A percentile compares a stretch with the other conserved stretches of the same genome.
Evolutionary conservation across 495 filamentous ascomycete genomes (phyloP).

Genomic region (Trichoderma orchidacearum): DNA sequence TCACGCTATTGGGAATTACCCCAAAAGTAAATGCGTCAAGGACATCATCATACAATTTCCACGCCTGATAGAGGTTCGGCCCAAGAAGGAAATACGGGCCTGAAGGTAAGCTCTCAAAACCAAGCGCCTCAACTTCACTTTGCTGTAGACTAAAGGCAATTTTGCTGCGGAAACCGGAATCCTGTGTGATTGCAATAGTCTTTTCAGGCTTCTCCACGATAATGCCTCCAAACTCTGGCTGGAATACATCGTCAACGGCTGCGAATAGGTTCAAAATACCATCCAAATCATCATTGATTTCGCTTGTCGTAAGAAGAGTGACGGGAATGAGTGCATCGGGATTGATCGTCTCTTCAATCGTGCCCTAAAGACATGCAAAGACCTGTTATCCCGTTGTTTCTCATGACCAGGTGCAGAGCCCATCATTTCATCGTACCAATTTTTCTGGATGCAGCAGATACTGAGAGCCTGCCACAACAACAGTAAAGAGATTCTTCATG

Average conservation of each 20-base stretch:
- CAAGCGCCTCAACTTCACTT: neutral
- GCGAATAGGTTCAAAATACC: neutral
- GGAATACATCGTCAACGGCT: neutral
- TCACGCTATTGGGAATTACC: constrained; percentile 1
- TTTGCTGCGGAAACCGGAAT: neutral
- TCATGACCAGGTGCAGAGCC: neutral
- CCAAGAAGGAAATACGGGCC: constrained; percentile 11
- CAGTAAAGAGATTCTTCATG: neutral
- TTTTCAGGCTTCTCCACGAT: constrained; percentile 19
- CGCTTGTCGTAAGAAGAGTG: constrained; percentile 22
- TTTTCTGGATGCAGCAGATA: constrained; percentile 3
- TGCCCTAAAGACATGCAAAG: constrained; percentile 2
- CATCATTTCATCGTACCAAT: neutral
- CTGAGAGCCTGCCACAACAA: constrained; percentile 1
- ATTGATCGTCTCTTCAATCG: constrained; percentile 4
- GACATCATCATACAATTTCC: constrained; percentile 6
- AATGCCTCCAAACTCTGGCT: constrained; percentile 18
- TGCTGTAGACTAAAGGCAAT: neutral
- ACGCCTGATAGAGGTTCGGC: constrained; percentile 7
- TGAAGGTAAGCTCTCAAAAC: neutral
- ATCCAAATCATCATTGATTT: neutral
- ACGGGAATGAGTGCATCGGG: constrained; percentile 6
- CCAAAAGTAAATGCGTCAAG: constrained; percentile 6
- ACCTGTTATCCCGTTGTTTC: neutral
- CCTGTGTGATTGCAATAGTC: neutral